Evolutionary conservation across 2,329 filamentous ascomycete species (phyloP), one percentile per base, ranked within the genome.

Genomic region (Apiospora saccharicola): DNA sequence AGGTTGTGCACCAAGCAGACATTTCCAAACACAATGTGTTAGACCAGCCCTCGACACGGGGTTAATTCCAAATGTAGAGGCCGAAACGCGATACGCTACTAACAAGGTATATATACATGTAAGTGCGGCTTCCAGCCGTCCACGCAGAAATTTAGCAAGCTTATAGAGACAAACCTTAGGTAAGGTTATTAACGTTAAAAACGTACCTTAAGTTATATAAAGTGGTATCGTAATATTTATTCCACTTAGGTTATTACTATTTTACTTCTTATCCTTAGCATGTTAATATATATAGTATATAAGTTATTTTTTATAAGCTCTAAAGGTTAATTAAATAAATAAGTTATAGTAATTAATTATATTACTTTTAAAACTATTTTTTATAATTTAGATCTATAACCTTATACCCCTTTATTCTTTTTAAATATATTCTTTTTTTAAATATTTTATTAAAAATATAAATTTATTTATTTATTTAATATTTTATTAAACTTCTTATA

Each of bases 11-110:
- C 34, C 57, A 5, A 37, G 10, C n/a, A 37, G 30, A 34, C 57
- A 41, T 14, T 34, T 22, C 57, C 57, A 64, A 64, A 64, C 57
- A 41, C 57, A 64, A 41, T 22, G 34, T 41, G 57, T 64, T 64
- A 64, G 57, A 64, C 16, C 57, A 41, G 7, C 37, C 37, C 37
- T 41, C 37, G 37, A 41, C 37, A 57, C 10, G 51, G 51, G 49
- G 24, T 12, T 14, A 30, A 30, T 30, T 30, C 16, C 12, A 57
- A 30, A 41, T 14, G 51, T 13, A 41, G 37, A 10, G 24, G 51
- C 57, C 57, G 57, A 64, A 64, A 64, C 57, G 57, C 57, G 37
- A 41, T 41, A 41, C 37, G 37, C 37, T 41, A 41, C 37, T 7
- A 41, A 41, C 37, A 8, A 41, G 37, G 37, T 10, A 41, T 7